Evolutionary conservation across 176 grass and related monocot species (phyloP).

Genomic region (Leersia perrieri): DNA sequence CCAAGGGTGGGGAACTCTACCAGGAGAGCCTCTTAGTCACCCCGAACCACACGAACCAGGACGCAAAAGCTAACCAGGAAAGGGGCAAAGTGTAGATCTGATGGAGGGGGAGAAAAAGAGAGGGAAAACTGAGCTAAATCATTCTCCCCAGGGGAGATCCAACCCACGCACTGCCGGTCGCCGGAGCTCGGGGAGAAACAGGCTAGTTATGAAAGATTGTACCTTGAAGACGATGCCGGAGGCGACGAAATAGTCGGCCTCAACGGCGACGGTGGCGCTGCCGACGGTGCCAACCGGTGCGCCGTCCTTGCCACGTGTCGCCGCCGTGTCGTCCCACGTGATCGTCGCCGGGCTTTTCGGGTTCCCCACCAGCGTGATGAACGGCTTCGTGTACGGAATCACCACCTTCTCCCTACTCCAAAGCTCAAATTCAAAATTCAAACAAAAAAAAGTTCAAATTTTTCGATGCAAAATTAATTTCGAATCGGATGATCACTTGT

Average conservation of each 20-base stretch:
- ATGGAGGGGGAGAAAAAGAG: too few species aligned
- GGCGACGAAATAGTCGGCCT: slow-evolving; percentile 51
- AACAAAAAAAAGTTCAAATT: neutral
- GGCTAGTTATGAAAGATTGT: too few species aligned
- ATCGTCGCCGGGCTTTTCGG: slow-evolving; percentile 32
- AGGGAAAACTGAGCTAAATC: too few species aligned
- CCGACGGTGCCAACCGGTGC: slow-evolving; percentile 25
- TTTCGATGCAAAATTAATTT: neutral
- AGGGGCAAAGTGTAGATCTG: too few species aligned
- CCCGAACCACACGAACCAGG: too few species aligned
- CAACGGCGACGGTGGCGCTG: slow-evolving; percentile 39
- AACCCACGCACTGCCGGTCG: too few species aligned
- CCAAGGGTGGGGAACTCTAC: too few species aligned
- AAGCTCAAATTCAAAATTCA: too few species aligned
- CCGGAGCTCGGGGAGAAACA: too few species aligned
- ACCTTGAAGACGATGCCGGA: slow-evolving; percentile 41
- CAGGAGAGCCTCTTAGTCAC: too few species aligned
- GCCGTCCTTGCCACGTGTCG: slow-evolving; percentile 33
- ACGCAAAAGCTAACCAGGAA: too few species aligned
- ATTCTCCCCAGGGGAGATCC: too few species aligned
- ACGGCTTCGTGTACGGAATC: slow-evolving; percentile 39
- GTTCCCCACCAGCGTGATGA: slow-evolving; percentile 44
- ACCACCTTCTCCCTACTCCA: slow-evolving; percentile 43
- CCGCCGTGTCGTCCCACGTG: slow-evolving; percentile 44
- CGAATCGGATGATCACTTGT: slow-evolving; percentile 10